Percentiles rank a stretch among this genome's conserved stretches.
Conservation (phyloP, 202 grass and related monocot genomes). For the Dendrocalamus latiflorus region DNA sequence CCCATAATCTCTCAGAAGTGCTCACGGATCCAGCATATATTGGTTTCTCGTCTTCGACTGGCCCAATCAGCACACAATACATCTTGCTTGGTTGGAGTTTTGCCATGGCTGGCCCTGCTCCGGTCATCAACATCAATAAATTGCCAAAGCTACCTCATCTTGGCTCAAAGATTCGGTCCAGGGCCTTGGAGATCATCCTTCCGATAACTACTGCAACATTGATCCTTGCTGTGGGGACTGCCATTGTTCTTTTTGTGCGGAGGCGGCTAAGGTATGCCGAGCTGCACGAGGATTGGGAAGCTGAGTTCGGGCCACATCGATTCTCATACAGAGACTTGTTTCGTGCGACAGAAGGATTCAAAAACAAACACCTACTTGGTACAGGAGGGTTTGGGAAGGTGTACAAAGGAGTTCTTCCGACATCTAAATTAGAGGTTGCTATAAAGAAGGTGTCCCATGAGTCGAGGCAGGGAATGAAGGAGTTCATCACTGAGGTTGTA, state of each 20-base stretch:
- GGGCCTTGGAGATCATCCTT: not conserved
- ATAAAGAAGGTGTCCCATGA: not conserved
- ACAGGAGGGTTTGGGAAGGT: constrained; percentile 31
- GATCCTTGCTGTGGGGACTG: fast-evolving
- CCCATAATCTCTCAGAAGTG: not conserved
- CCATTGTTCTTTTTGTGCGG: not conserved
- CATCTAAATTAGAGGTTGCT: not conserved
- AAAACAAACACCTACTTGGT: constrained; percentile 11
- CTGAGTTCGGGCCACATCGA: constrained; percentile 30
- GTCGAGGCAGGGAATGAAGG: not conserved
- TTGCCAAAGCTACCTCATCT: not conserved
- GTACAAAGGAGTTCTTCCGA: too few relatives aligned
- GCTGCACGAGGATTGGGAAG: constrained; percentile 18
- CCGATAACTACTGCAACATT: not conserved
- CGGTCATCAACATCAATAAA: not conserved
- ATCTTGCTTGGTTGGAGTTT: constrained; percentile 5
- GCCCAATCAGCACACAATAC: not conserved
- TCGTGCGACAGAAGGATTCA: not conserved
- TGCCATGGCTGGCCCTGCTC: not conserved
- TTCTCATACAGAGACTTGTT: constrained; percentile 24
- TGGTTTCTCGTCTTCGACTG: constrained; percentile 8
- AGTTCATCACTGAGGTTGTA: not conserved
- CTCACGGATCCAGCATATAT: not conserved
- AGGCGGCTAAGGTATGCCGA: not conserved
- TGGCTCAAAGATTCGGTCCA: not conserved